These are phyloP conservation scores for Rosa persica DNA, from an alignment of 306 rosid species.

Conservation along the genomic window DNA sequence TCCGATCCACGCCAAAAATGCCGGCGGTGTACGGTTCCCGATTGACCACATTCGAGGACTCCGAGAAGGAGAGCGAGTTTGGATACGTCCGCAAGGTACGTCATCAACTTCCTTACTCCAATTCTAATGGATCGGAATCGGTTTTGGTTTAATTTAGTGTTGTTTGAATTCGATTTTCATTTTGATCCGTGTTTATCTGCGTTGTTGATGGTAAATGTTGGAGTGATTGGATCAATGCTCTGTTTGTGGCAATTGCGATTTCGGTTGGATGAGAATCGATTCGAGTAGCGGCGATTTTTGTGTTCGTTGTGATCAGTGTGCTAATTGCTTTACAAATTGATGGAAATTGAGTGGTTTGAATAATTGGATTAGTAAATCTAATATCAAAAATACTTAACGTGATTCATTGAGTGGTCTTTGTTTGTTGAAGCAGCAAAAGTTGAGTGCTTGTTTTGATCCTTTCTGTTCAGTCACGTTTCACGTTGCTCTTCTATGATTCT, in stretches of 20 bases:
- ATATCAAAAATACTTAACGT: not conserved
- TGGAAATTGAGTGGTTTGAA: not conserved
- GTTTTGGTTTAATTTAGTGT: not conserved
- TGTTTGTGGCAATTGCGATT: not conserved
- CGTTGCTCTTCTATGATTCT: not conserved
- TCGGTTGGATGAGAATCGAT: not conserved
- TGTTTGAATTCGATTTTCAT: slow-evolving; percentile 1
- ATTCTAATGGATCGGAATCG: slow-evolving; percentile 1
- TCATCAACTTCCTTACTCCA: not conserved
- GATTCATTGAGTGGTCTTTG: not conserved
- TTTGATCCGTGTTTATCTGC: slow-evolving; percentile 9
- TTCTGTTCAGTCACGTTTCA: not conserved
- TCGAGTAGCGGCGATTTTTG: not conserved
- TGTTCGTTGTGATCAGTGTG: not conserved
- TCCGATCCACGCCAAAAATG: slow-evolving; percentile 58
- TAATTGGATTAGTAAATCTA: not conserved
- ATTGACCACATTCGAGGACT: slow-evolving; percentile 90
- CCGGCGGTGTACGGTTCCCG: slow-evolving; percentile 89
- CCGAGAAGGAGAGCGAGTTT: slow-evolving; percentile 99
- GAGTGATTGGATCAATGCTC: slow-evolving; percentile 2
- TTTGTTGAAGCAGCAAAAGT: not conserved
- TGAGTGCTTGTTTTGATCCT: not conserved
- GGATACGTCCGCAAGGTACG: slow-evolving; percentile 97
- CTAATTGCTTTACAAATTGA: not conserved
- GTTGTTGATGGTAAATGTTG: not conserved